These are phyloP conservation scores for Jackrogersella minutella DNA, from an alignment of 495 filamentous ascomycete species.

Conservation along the genomic window DNA sequence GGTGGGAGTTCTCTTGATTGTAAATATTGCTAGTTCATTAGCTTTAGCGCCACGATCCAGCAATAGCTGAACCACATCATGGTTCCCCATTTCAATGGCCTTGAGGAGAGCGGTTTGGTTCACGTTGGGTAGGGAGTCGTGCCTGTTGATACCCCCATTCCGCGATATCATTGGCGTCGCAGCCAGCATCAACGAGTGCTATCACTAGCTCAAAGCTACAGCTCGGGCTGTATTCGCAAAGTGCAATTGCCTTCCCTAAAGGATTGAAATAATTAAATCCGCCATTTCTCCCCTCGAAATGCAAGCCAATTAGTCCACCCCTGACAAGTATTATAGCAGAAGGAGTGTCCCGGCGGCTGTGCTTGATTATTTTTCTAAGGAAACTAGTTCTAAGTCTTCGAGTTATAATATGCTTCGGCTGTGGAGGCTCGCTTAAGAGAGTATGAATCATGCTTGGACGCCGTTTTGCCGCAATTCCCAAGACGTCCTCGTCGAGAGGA, in stretches of 20 bases:
- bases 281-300: background rate
- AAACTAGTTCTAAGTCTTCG: background rate
- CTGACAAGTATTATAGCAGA: background rate
- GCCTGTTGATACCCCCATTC: background rate
- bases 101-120: constrained; percentile 16
- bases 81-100: constrained; percentile 19
- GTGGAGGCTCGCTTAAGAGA: background rate
- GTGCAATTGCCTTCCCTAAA: background rate
- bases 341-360: background rate
- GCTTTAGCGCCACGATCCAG: constrained; percentile 46
- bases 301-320: background rate
- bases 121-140: background rate
- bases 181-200: background rate
- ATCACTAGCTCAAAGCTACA: background rate
- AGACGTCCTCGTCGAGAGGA: background rate
- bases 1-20: constrained; percentile 37
- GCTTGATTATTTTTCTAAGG: background rate
- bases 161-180: background rate
- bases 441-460: background rate
- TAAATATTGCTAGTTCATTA: background rate
- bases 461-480: background rate
- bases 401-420: background rate
- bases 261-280: background rate
- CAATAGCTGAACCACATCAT: constrained; percentile 41
- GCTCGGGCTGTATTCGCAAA: background rate